Base-by-base conservation (phyloP, 306 rosid genomes). In the Lathyrus aphaca region DNA sequence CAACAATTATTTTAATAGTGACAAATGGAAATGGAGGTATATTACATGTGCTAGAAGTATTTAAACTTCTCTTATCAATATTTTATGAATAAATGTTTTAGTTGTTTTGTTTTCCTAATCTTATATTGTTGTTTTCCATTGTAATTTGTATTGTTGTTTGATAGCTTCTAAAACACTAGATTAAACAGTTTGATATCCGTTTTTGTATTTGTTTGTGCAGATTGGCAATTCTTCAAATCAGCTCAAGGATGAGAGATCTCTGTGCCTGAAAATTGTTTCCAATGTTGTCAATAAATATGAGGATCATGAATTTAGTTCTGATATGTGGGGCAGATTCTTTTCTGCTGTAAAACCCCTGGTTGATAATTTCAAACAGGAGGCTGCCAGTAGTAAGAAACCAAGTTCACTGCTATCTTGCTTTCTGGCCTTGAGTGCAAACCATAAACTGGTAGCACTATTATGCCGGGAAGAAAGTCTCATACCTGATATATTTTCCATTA, bases 381-480 rank as follows among this genome's bases (percentile, higher is more conserved):
- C 89, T 72, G 89, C 91, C 71, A 90, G 94, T 64, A 85, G 97
- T 78, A 92, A 90, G 84, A 94, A 88, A 65, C 98, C 98, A 43
- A 90, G 98, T 82, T 86, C 97, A 4, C 90, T 94, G 61, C 83
- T 90, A 35, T 87, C 96, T 78, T 88, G 98, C 84, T 94, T 94
- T 87, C 68, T 85, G 77, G 86, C 90, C 71, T 88, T 94, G 98
- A 86, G 90, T 67, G 83, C 83, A 84, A 87, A 82, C 87, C 69
- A 79, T 75, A 94, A 77, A 60, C 89, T 88, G 27, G 86, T 81
- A 37, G 77, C 86, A 27, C 75, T 86, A 35, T 81, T 94, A 69
- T 71, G 69, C 73, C 67, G 82, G 81, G 84, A 91, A 68, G 82
- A 73, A 65, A 87, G 80, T 69, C 96, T 94, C 48, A 81, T 94